Percentiles rank a stretch among this genome's conserved stretches.
phyloP scores from a whole-genome alignment of 306 rosid genomes.

The Styphnolobium japonicum region DNA sequence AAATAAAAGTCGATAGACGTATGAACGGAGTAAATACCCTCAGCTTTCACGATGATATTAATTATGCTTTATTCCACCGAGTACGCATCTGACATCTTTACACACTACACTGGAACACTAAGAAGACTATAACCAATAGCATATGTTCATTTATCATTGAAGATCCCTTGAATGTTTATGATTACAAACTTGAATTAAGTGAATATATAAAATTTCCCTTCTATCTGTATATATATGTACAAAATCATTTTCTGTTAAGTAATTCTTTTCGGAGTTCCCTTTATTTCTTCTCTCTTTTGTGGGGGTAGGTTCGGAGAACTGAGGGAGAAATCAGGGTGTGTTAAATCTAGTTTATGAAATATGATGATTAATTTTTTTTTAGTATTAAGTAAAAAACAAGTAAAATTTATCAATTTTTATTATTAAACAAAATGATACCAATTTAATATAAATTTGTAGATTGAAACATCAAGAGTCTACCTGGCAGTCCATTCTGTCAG shows the following conservation, averaged over 20 bases:
- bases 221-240: neutral
- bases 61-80: too few species aligned
- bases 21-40: too few species aligned
- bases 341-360: neutral
- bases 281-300: neutral
- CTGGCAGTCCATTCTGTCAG: conserved; percentile 99
- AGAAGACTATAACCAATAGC: neutral
- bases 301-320: neutral
- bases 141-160: conserved; percentile 18
- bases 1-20: too few species aligned
- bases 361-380: too few species aligned
- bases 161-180: neutral
- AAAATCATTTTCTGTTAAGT: neutral
- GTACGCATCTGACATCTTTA: neutral
- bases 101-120: neutral
- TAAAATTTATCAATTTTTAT: too few species aligned
- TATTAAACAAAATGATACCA: too few species aligned
- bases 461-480: conserved; percentile 38
- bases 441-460: neutral
- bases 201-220: neutral
- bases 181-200: neutral
- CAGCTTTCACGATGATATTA: too few species aligned
- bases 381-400: too few species aligned
- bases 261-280: neutral
- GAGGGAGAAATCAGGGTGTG: conserved; percentile 6